Evolutionary conservation across 1,139 yeast genomes (phyloP), one percentile per base, ranked within the genome.

Genomic region (Blastobotrys buckinghamii): DNA sequence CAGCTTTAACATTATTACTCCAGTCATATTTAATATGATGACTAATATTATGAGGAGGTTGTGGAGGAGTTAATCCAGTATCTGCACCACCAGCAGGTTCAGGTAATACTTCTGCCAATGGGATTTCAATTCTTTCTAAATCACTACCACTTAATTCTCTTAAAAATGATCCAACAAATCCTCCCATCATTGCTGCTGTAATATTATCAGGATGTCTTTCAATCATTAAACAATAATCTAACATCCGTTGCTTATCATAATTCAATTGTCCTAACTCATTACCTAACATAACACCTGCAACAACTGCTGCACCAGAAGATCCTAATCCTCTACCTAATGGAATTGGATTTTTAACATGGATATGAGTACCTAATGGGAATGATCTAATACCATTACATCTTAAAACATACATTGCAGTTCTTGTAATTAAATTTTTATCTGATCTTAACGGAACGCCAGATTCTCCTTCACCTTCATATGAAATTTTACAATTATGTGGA

Each of bases 181-280:
- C 97, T 51, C 98, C 98, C 80, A 90, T 83, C 96, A 92, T 88
- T 41, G 98, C 96, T 33, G 98, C 98, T 20, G 97, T 90, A 62
- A 92, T 90, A 67, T 92, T 92, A 68, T 92, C 98, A 32, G 98
- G 98, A 62, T 92, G 98, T 64, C 97, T 81, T 71, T 92, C 98
- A 59, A 92, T 90, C 90, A 92, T 86, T 58, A 92, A 76, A 66
- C 97, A 88, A 72, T 86, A 92, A 69, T 92, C 98, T 62, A 92
- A 75, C 81, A 92, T 77, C 59, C 98, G 76, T 58, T 79, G 82
- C 66, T 85, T 90, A 48, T 82, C 72, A 54, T 88, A 78, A 1
- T 78, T 80, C 42, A 92, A 72, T 50, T 78, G 74, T 22, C 94
- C 97, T 26, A 89, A 74, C 59, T 83, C 92, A 63, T 86, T 87